Evolutionary conservation across 805 yeast genomes (phyloP).

Genomic region (Candida sakaeoensis): DNA sequence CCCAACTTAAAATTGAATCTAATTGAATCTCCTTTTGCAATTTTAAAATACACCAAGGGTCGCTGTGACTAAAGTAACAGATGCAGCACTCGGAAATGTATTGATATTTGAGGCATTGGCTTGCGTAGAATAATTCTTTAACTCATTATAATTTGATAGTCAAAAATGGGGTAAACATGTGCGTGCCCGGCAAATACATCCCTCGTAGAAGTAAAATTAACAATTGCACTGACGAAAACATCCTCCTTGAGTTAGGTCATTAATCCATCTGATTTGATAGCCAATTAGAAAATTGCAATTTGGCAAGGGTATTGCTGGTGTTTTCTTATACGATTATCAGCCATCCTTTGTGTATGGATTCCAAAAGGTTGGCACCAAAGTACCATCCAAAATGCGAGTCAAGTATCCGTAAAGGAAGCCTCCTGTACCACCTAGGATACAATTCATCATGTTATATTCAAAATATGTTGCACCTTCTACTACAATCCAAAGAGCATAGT

Average conservation of each 20-base stretch:
- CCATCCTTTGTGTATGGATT: too few species aligned
- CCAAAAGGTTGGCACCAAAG: too few species aligned
- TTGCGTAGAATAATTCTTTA: neutral
- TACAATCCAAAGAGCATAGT: too few species aligned
- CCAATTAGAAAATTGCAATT: too few species aligned
- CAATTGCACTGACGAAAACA: constrained; percentile 50
- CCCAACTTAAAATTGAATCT: constrained; percentile 28
- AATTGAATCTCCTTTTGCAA: constrained; percentile 12
- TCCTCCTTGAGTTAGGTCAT: constrained; percentile 50
- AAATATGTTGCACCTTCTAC: too few species aligned
- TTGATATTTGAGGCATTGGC: constrained; percentile 36
- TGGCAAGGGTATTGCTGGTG: too few species aligned
- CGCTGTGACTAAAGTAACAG: constrained; percentile 39
- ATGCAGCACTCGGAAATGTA: constrained; percentile 61
- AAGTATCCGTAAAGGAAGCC: too few species aligned
- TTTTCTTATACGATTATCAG: too few species aligned
- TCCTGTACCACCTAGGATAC: too few species aligned
- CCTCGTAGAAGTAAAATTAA: constrained; percentile 38
- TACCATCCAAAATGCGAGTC: too few species aligned
- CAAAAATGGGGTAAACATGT: constrained; percentile 30
- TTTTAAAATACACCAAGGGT: constrained; percentile 45
- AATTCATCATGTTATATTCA: too few species aligned
- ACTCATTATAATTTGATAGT: constrained; percentile 26
- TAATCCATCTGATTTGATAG: too few species aligned
- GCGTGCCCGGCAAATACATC: constrained; percentile 63